These are phyloP conservation scores for Lachancea sp. DNA, from an alignment of 805 yeast species.

Conservation along the genomic window DNA sequence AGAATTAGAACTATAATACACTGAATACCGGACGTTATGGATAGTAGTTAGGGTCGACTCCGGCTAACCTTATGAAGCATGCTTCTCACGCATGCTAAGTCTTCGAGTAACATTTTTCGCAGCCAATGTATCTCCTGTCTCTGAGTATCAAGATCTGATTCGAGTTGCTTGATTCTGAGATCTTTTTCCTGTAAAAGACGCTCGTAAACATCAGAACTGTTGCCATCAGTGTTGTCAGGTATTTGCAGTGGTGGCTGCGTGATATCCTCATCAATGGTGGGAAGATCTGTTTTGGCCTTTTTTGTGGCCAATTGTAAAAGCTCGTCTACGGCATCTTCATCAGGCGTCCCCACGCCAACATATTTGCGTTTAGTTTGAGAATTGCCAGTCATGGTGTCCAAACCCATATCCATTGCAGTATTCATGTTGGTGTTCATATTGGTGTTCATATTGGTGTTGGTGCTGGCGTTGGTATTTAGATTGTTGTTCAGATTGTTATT, in stretches of 20 bases:
- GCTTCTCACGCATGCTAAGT: constrained; percentile 33
- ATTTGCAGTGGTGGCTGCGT: constrained; percentile 1
- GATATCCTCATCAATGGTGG: constrained; percentile 10
- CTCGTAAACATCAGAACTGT: constrained; percentile 16
- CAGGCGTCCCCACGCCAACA: constrained; percentile 21
- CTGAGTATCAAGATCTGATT: constrained; percentile 29
- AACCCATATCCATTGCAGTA: not conserved
- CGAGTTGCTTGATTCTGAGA: constrained; percentile 26
- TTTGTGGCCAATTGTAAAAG: constrained; percentile 24
- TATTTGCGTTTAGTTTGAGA: constrained; percentile 7
- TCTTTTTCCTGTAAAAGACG: constrained; percentile 28
- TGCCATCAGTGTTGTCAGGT: not conserved
- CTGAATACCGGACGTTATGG: too few species aligned
- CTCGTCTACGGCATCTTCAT: constrained; percentile 29
- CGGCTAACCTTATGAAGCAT: constrained; percentile 21
- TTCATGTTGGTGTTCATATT: constrained; percentile 3
- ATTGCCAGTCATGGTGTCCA: not conserved
- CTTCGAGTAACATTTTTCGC: constrained; percentile 33
- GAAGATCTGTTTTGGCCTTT: constrained; percentile 7
- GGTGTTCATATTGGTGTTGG: not conserved
- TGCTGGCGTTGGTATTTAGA: too few species aligned
- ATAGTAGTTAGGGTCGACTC: not conserved
- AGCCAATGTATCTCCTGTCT: constrained; percentile 33
- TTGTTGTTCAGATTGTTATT: not conserved
- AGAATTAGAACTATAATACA: constrained; percentile 1